Base-by-base conservation (phyloP, 352 stramenopile species). In the Phytophthora podocarpi region DNA sequence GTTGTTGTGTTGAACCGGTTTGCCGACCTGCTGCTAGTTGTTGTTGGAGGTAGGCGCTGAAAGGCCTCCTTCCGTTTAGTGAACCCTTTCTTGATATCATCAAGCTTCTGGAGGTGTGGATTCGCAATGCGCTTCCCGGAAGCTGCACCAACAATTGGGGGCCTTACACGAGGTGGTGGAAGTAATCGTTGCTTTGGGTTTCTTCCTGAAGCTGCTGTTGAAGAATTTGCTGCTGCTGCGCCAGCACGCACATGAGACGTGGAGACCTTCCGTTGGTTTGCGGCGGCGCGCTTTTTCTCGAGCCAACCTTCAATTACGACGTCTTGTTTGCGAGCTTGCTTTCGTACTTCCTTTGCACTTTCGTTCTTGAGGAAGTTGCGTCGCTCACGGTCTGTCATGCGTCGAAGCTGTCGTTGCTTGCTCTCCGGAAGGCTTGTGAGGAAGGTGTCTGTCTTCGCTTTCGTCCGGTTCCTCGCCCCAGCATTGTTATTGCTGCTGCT, bases 271-370 rank as follows among this genome's bases (percentile, higher is more conserved):
- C 81, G 77, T 41, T 90, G 79, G 20, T 67, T 77, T 1, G 79
- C 79, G 0, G 82, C 82, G 11, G 85, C 72, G 0, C 74, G 67
- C 65, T 89, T 91, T 50, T 85, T 85, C 28, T 88, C 77, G 37
- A 91, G 73, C 82, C 82, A 91, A 10, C 72, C 76, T 41, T 87
- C 78, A 73, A 91, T 89, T 10, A 91, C 78, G 16, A 91, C 68
- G 41, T 91, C 82, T 50, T 91, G 82, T 46, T 89, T 88, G 10
- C 61, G 62, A 23, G 63, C 42, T 47, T 80, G 68, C 12, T 78
- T 47, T 18, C 67, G 60, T 6, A 60, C 53, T 21, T 77, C 66
- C 12, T 43, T 52, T 1, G 68, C 74, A 24, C 89, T 89, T 43
- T 91, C 81, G 4, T 71, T 68, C 64, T 91, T 89, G 15, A 86